Evolutionary conservation across 768 basidiomycete species (phyloP).

Genomic region (Suillus alpinus): DNA sequence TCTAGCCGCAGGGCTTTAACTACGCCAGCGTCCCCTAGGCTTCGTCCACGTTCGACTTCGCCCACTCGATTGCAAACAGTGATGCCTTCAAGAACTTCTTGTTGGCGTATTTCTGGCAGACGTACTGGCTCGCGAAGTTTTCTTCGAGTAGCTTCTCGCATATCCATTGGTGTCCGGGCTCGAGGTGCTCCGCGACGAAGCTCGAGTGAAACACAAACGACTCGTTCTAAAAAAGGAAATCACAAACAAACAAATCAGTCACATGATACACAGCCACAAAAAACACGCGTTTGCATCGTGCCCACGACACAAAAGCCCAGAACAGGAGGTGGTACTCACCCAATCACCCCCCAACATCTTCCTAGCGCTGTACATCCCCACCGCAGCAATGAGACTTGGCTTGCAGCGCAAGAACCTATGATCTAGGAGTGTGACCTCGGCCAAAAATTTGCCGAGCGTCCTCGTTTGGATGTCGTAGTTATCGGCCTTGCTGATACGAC

Average conservation of each 20-base stretch:
- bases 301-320: neutral
- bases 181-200: slow-evolving; percentile 85
- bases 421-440: slow-evolving; percentile 93
- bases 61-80: slow-evolving; percentile 74
- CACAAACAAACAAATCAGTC: slow-evolving; percentile 21
- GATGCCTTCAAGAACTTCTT: slow-evolving; percentile 97
- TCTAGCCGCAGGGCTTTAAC: slow-evolving; percentile 2
- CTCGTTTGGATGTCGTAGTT: slow-evolving; percentile 98
- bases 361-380: slow-evolving; percentile 96
- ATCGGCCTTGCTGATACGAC: slow-evolving; percentile 97
- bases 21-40: slow-evolving; percentile 2
- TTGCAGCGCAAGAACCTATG: slow-evolving; percentile 90
- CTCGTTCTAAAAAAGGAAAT: slow-evolving; percentile 59
- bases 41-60: slow-evolving; percentile 42
- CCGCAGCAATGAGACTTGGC: slow-evolving; percentile 90
- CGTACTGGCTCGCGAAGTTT: slow-evolving; percentile 80
- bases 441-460: slow-evolving; percentile 95
- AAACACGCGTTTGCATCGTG: slow-evolving; percentile 10
- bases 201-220: slow-evolving; percentile 91
- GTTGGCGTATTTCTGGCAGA: slow-evolving; percentile 94
- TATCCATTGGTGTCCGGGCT: slow-evolving; percentile 77
- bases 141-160: slow-evolving; percentile 79
- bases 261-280: slow-evolving; percentile 26
- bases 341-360: slow-evolving; percentile 93
- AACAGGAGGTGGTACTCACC: slow-evolving; percentile 57